Conservation (phyloP, 257 asterid species). For the Thymus mandschuricus region DNA sequence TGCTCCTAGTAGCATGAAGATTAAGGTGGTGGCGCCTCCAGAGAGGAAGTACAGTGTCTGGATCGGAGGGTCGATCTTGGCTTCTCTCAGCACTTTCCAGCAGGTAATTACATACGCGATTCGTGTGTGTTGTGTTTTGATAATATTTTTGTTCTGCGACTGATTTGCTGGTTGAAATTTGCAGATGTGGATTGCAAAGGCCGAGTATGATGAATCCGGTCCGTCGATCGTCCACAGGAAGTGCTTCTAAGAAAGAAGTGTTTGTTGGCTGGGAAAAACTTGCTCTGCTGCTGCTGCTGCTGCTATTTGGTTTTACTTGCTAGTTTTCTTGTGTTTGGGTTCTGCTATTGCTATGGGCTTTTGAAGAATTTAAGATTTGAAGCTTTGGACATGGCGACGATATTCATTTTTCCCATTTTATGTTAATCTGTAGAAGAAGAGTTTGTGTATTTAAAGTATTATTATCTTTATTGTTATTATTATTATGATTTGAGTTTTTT, state of each 20-base stretch:
- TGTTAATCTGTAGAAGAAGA: slow-evolving; percentile 50
- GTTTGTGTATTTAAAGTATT: slow-evolving; percentile 42
- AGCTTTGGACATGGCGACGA: slow-evolving; percentile 37
- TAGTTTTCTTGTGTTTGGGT: slow-evolving; percentile 27
- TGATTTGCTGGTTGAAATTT: slow-evolving; percentile 1
- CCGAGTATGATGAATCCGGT: slow-evolving; percentile 68
- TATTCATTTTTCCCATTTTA: slow-evolving; percentile 43
- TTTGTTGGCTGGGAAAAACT: slow-evolving; percentile 4
- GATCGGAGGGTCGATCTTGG: slow-evolving; percentile 84
- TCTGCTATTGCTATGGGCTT: slow-evolving; percentile 25
- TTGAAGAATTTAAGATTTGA: slow-evolving; percentile 34
- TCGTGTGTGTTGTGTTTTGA: not conserved
- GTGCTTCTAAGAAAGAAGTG: slow-evolving; percentile 46
- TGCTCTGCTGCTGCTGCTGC: slow-evolving; percentile 27
- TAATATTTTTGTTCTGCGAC: not conserved
- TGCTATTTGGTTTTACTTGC: slow-evolving; percentile 35
- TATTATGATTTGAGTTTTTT: slow-evolving; percentile 36
- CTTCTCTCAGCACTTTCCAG: slow-evolving; percentile 92
- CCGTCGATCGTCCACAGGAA: slow-evolving; percentile 71
- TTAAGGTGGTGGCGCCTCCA: slow-evolving; percentile 87
- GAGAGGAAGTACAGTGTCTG: slow-evolving; percentile 91
- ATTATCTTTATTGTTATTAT: slow-evolving; percentile 14
- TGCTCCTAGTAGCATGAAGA: slow-evolving; percentile 84
- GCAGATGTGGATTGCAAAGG: slow-evolving; percentile 79
- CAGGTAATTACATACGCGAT: slow-evolving; percentile 46